phyloP scores from a whole-genome alignment of 1,284 basidiomycete species.

The Bondarzewia mesenterica region DNA sequence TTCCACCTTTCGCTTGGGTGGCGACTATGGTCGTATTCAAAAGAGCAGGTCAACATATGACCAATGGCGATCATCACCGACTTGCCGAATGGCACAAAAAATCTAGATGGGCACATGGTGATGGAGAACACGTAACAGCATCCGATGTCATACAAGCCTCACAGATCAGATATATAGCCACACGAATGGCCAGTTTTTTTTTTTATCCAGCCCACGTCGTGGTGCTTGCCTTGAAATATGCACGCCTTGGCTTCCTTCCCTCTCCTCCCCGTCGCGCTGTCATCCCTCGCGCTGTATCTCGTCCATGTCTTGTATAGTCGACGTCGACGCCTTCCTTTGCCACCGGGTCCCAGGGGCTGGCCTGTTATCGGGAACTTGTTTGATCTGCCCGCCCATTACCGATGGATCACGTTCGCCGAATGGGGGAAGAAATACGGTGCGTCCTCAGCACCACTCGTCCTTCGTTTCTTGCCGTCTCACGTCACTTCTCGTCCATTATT shows the following conservation, averaged over 20 bases:
- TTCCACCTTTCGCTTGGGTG: too few species aligned
- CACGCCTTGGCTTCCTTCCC: background rate
- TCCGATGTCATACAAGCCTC: background rate
- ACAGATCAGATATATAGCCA: background rate
- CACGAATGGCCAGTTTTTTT: background rate
- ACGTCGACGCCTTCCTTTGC: constrained; percentile 22
- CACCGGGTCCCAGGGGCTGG: constrained; percentile 42
- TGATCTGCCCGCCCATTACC: constrained; percentile 44
- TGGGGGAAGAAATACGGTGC: constrained; percentile 36
- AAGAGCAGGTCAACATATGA: too few species aligned
- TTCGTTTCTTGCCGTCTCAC: background rate
- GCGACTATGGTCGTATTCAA: too few species aligned
- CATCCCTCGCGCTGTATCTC: background rate
- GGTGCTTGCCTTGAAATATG: background rate
- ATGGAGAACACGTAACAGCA: background rate
- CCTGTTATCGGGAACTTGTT: constrained; percentile 47
- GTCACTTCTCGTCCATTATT: background rate
- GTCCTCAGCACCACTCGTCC: background rate
- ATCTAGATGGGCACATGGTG: background rate
- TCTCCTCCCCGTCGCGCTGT: background rate
- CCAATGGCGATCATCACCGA: background rate
- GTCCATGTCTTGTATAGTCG: background rate
- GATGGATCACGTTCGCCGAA: constrained; percentile 46
- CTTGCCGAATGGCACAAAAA: background rate
- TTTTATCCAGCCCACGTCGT: background rate